Evolutionary conservation across 169 alveolate genomes (phyloP).

Genomic region (Plasmodium blacklocki): DNA sequence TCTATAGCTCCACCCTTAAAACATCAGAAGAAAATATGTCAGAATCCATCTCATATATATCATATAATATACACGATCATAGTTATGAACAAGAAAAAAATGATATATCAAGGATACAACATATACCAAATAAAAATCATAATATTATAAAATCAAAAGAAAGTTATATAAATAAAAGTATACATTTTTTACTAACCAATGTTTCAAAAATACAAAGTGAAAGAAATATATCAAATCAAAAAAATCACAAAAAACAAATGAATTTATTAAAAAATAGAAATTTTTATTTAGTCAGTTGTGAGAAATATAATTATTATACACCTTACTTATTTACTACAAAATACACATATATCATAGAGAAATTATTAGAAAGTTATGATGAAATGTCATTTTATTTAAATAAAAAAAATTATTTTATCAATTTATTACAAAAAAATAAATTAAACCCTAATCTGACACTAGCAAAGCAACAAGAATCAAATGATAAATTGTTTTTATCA

Average conservation of each 20-base stretch:
- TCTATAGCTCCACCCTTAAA: too few species aligned
- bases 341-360: constrained; percentile 35
- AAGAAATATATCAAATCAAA: constrained; percentile 8
- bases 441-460: background rate
- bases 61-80: too few species aligned
- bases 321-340: constrained; percentile 39
- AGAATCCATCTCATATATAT: too few species aligned
- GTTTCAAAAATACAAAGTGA: constrained; percentile 21
- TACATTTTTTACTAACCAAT: constrained; percentile 11
- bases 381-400: constrained; percentile 55
- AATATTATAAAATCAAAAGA: background rate
- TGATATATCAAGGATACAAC: background rate
- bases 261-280: background rate
- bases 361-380: constrained; percentile 40
- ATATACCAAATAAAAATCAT: background rate
- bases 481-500: too few species aligned
- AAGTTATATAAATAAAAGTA: constrained; percentile 1
- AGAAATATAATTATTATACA: constrained; percentile 19
- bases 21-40: too few species aligned
- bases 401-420: constrained; percentile 15
- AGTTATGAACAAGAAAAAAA: too few species aligned
- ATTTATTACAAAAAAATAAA: background rate
- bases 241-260: background rate
- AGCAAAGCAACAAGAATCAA: too few species aligned
- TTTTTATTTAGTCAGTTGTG: constrained; percentile 54